Base-by-base conservation (phyloP, 2,329 filamentous ascomycete genomes). In the Stagonosporopsis rhizophila region DNA sequence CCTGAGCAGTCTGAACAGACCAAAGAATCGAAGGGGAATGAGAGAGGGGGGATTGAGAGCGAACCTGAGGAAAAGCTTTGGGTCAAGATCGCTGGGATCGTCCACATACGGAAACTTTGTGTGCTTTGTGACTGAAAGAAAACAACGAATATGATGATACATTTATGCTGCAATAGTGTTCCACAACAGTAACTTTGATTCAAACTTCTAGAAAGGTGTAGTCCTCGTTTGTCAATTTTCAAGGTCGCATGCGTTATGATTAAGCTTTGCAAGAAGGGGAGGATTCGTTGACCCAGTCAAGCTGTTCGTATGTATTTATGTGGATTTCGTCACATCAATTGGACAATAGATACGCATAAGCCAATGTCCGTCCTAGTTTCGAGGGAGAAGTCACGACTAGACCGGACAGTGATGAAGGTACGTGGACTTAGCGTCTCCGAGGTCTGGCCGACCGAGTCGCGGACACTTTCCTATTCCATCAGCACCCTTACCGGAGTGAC, bases 391-490 rank as follows among this genome's bases (percentile, higher is more conserved):
- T n/a, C n/a, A n/a, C n/a, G n/a, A n/a, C n/a, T n/a, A n/a, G n/a
- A n/a, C n/a, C 15, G 30, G 30, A 8, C 30, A 14, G 7, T 32
- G 14, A 32, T 32, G 30, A 32, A 32, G 14, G 30, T 32, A 32
- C 5, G 30, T 14, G 7, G 7, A 32, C 15, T 32, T 32, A n/a
- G 30, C 30, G 30, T 32, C 4, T 32, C 23, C 28, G 28, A 30
- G 28, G 28, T 30, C 28, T 28, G 27, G 37, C 37, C 37, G 46
- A 22, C n/a, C n/a, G n/a, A 22, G 15, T 32, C 46, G 46, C 27
- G 35, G 35, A 40, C 34, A 34, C 46, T 49, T 49, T 22, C 46
- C 46, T 41, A 7, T 34, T 49, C 19, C 35, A 25, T 32, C 17
- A n/a, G 27, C n/a, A 32, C 11, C 6, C 28, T 9, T 11, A 27